Evolutionary conservation across 441 rosid species (phyloP).

Genomic region (Populus tomentosa): DNA sequence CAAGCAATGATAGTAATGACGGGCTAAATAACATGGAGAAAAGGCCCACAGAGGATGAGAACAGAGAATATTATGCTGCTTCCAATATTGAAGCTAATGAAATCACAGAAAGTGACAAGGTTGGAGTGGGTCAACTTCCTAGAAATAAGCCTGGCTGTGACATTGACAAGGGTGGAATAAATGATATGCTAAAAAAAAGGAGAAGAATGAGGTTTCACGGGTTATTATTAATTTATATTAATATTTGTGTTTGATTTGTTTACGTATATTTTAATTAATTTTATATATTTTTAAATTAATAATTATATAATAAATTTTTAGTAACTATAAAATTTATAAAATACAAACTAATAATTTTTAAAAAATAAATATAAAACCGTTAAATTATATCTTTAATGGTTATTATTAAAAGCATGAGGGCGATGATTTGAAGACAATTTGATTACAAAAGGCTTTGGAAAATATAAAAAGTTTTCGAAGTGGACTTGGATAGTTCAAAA

Average conservation of each 20-base stretch:
- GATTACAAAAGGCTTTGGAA: conserved; percentile 69
- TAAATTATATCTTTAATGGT: too few relatives aligned
- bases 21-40: conserved; percentile 24
- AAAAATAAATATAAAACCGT: too few relatives aligned
- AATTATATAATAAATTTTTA: too few relatives aligned
- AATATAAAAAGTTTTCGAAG: conserved; percentile 62
- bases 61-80: conserved; percentile 27
- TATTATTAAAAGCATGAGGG: conserved; percentile 1
- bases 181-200: conserved; percentile 6
- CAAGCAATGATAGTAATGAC: conserved; percentile 44
- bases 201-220: conserved; percentile 25
- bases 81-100: conserved; percentile 15
- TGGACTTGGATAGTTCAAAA: conserved; percentile 35
- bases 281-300: too few relatives aligned
- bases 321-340: fast-evolving
- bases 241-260: too few relatives aligned
- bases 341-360: too few relatives aligned
- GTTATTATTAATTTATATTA: conserved; percentile 6
- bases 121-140: conserved; percentile 8
- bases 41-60: conserved; percentile 23
- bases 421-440: conserved; percentile 53
- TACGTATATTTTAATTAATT: too few relatives aligned
- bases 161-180: conserved; percentile 21
- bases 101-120: conserved; percentile 18
- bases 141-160: conserved; percentile 20